These are phyloP conservation scores for Entamoeba moshkovskii DNA, from an alignment of 208 protist genomes.

Conservation along the genomic window DNA sequence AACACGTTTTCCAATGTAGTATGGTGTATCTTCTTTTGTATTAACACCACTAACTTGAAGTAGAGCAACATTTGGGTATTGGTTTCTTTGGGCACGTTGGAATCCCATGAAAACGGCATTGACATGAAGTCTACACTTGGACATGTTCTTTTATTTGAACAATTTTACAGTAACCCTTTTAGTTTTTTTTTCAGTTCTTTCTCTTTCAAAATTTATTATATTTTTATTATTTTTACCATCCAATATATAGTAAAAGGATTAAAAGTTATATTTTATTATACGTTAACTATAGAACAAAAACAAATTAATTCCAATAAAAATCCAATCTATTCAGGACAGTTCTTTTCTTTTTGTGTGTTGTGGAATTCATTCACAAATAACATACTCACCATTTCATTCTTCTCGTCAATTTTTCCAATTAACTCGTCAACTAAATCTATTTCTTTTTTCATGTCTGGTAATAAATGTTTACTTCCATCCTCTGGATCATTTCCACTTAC, in stretches of 20 bases:
- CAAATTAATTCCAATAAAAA: too few relatives aligned
- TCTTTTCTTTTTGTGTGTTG: not conserved
- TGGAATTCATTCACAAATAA: not conserved
- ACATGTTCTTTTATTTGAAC: too few relatives aligned
- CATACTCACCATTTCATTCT: not conserved
- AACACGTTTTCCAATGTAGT: conserved; percentile 92
- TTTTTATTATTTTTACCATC: too few relatives aligned
- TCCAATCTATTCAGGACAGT: too few relatives aligned
- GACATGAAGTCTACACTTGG: not conserved
- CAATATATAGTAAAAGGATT: too few relatives aligned
- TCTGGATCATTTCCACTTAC: not conserved
- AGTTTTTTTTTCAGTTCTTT: too few relatives aligned
- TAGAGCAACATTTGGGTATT: conserved; percentile 3
- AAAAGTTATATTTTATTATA: too few relatives aligned
- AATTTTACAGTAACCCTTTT: too few relatives aligned
- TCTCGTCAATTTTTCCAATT: not conserved
- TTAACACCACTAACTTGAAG: conserved; percentile 62
- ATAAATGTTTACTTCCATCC: not conserved
- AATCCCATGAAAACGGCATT: not conserved
- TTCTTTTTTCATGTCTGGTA: not conserved
- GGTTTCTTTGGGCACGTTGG: not conserved
- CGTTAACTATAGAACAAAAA: too few relatives aligned
- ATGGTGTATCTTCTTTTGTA: conserved; percentile 71
- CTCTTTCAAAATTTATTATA: too few relatives aligned
- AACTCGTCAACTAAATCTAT: not conserved